phyloP scores from a whole-genome alignment of 1,284 basidiomycete species.

The Porodaedalea pini region DNA sequence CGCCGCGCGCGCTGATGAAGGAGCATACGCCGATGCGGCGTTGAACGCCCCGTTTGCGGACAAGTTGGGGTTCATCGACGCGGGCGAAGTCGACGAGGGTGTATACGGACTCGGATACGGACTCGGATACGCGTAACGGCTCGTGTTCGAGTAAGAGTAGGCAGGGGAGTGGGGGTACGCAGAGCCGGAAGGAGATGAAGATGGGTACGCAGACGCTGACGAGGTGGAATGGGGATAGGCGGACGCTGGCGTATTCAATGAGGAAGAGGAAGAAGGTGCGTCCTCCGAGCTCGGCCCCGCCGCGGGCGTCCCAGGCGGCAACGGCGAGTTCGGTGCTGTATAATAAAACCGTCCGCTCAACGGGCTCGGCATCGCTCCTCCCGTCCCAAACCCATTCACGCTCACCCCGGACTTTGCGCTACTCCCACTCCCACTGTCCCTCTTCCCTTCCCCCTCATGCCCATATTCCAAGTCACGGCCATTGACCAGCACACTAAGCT shows the following conservation, averaged over 20 bases:
- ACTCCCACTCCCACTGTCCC: constrained; percentile 4
- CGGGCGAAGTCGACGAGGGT: neutral
- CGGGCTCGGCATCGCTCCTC: neutral
- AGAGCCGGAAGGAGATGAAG: constrained; percentile 6
- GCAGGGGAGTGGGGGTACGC: no score
- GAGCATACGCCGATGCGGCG: neutral
- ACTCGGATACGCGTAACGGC: neutral
- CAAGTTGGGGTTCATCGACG: neutral
- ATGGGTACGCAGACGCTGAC: neutral
- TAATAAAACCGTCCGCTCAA: constrained; percentile 2
- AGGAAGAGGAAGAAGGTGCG: neutral
- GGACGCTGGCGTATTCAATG: neutral
- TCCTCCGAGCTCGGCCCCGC: neutral
- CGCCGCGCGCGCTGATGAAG: neutral
- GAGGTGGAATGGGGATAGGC: neutral
- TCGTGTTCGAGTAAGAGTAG: neutral
- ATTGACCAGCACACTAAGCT: constrained; percentile 1
- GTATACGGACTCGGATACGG: neutral
- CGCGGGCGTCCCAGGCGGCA: neutral
- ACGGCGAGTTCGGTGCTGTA: constrained; percentile 7
- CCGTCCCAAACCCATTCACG: neutral
- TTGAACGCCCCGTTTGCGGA: no score
- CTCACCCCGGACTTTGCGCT: neutral
- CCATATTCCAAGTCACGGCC: neutral
- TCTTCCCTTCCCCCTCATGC: neutral